Evolutionary conservation across 805 yeast species (phyloP), one percentile per base, ranked within the genome.

Genomic region (Saccharomycopsis fermentans): DNA sequence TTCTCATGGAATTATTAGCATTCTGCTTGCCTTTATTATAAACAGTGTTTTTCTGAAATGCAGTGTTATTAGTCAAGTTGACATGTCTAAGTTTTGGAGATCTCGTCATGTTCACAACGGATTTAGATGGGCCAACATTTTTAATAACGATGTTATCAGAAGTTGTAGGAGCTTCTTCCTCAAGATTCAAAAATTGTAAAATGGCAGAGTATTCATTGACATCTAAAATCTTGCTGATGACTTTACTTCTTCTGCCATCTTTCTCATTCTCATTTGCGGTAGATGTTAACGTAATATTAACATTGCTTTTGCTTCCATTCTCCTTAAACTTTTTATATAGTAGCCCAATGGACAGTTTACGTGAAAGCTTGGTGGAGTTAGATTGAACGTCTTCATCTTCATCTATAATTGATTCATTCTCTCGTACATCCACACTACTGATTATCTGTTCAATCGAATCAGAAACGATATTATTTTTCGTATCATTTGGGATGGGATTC

Each of bases 201-300:
- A 61, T 61, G 5, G 62, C 63, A 32, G 60, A 56, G 39, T 53
- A 61, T 47, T 61, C 63, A 32, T 52, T 57, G 24, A 48, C 60
- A 37, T 61, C 63, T 19, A 61, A 37, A 19, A 61, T 36, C 40
- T 61, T 61, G n/a, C 58, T 54, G 21, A 61, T 21, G 29, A 54
- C 58, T 48, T 47, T 54, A 47, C 63, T 61, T 29, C 43, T 52
- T 36, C 63, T 50, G n/a, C 24, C 29, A 29, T 55, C 60, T 16
- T 24, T 32, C 21, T 37, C 55, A 40, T n/a, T 6, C 27, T 56
- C 39, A 9, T 39, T 24, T 19, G 24, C 35, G 4, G 14, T 21
- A 5, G 40, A 24, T 36, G 21, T n/a, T 43, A 43, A 21, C 4
- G 50, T 43, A 6, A 21, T 43, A 21, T 43, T 43, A 43, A 43